These are phyloP conservation scores for Globisporangium perplexum DNA, from an alignment of 352 stramenopile species.

Conservation along the genomic window DNA sequence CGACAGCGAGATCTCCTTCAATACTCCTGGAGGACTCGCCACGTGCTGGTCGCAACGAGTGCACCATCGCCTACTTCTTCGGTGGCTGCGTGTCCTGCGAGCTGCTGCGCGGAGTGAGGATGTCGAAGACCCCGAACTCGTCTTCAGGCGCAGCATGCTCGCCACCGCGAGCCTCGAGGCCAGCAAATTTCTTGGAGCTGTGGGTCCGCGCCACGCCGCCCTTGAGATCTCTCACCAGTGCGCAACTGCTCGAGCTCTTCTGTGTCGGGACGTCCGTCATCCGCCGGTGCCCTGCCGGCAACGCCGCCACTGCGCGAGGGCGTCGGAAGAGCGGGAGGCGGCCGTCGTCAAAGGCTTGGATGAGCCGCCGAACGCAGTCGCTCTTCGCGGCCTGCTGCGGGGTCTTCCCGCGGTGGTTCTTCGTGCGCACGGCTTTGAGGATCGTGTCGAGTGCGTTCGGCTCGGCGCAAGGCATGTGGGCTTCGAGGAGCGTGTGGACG, in stretches of 20 bases:
- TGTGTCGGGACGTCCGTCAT: constrained; percentile 24
- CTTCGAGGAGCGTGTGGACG: constrained; percentile 39
- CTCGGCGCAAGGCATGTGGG: constrained; percentile 24
- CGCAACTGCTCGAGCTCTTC: constrained; percentile 1
- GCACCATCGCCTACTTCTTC: constrained; percentile 1
- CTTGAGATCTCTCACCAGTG: background rate
- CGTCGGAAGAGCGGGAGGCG: constrained; percentile 21
- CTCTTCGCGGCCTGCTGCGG: constrained; percentile 33
- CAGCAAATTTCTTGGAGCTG: constrained; percentile 11
- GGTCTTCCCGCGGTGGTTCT: constrained; percentile 45
- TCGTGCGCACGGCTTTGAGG: constrained; percentile 26
- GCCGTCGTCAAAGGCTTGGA: constrained; percentile 50
- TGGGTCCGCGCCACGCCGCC: constrained; percentile 2
- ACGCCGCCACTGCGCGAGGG: constrained; percentile 3
- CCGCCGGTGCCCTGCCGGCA: constrained; percentile 5
- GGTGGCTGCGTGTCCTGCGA: background rate
- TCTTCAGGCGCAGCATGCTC: constrained; percentile 11
- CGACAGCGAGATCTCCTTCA: too few species aligned
- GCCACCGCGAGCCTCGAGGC: background rate
- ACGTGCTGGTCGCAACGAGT: too few species aligned
- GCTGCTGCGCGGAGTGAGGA: constrained; percentile 11
- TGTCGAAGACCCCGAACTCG: constrained; percentile 19
- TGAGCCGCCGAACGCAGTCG: constrained; percentile 29
- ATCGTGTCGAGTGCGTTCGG: constrained; percentile 22
- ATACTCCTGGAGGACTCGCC: too few species aligned